Conservation (phyloP, 352 stramenopile species). For the Globisporangium okanoganense region DNA sequence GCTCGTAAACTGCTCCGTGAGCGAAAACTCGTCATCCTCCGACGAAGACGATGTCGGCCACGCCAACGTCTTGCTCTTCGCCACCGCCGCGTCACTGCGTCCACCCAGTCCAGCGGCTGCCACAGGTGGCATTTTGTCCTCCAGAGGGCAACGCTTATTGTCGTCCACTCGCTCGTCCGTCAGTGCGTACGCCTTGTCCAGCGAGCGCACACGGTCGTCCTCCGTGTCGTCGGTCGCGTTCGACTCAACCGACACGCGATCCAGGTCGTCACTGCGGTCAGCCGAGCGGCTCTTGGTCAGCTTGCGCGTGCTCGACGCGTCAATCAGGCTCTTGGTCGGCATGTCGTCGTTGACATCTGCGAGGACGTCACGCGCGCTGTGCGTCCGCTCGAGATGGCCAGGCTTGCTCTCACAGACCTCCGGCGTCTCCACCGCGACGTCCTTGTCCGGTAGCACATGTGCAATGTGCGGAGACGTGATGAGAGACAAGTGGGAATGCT, state of each 20-base stretch:
- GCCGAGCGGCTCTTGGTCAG: not conserved
- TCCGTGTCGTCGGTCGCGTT: constrained; percentile 31
- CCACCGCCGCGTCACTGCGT: not conserved
- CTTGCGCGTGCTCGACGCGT: not conserved
- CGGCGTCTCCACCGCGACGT: constrained; percentile 26
- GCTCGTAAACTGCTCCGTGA: not conserved
- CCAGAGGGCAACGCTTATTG: not conserved
- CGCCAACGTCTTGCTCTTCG: not conserved
- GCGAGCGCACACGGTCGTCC: constrained; percentile 18
- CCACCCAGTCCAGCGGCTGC: not conserved
- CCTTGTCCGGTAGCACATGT: constrained; percentile 20
- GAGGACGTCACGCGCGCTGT: constrained; percentile 3
- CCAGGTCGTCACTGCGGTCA: not conserved
- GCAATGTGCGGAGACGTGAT: not conserved
- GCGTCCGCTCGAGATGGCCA: not conserved
- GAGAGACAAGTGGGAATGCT: not conserved
- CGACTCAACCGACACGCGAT: constrained; percentile 17
- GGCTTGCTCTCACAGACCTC: not conserved
- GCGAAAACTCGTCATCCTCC: constrained; percentile 5
- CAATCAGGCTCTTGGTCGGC: not conserved
- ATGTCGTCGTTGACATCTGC: not conserved
- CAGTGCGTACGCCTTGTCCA: not conserved
- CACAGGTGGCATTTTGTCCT: not conserved
- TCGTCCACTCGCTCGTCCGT: not conserved
- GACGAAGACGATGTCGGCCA: constrained; percentile 7